Base-by-base conservation (phyloP, 2,329 filamentous ascomycete genomes). In the Aureobasidium sp. region DNA sequence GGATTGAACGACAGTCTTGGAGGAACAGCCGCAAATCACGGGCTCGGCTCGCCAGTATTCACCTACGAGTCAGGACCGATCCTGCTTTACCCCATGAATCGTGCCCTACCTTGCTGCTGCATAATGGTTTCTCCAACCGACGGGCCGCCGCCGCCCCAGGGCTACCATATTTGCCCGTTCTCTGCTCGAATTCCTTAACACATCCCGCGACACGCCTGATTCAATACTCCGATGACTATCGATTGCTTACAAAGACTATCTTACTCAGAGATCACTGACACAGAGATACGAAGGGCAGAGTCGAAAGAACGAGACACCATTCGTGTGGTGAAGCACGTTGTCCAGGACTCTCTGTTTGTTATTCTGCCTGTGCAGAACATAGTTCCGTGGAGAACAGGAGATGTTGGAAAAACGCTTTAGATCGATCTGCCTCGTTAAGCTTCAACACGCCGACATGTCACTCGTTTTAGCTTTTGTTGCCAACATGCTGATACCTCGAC, bases 21-120 rank as follows among this genome's bases (percentile, higher is more conserved):
- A 39, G 4, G 50, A 27, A 26, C 20, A 26, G 13, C 34, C 50
- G 13, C 32, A 13, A 52, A 27, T 39, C 34, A 13, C 50, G 15
- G 50, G 50, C 23, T 55, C 51, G 51, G 51, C 51, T 41, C 51
- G 37, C 42, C 23, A 32, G 17, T 15, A 29, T 55, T 27, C 7
- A 8, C 12, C 27, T 57, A 8, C 53, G 53, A 57, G 27, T 57
- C 53, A 57, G 17, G 5, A 29, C 7, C 52, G 36, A 39, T 17
- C 39, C 53, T 23, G 29, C 37, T 46, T 6, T 44, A 48, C 55
- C 39, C 42, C 55, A 58, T 58, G 42, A 58, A 48, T 58, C 55
- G 42, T 58, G 55, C 27, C 20, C 32, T 48, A 12, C 46, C 13
- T 7, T 27, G 53, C 5, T 23, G 52, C 39, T 57, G 53, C 41